Conservation (phyloP, 768 basidiomycete species). For the Auricularia auricula-judae region DNA sequence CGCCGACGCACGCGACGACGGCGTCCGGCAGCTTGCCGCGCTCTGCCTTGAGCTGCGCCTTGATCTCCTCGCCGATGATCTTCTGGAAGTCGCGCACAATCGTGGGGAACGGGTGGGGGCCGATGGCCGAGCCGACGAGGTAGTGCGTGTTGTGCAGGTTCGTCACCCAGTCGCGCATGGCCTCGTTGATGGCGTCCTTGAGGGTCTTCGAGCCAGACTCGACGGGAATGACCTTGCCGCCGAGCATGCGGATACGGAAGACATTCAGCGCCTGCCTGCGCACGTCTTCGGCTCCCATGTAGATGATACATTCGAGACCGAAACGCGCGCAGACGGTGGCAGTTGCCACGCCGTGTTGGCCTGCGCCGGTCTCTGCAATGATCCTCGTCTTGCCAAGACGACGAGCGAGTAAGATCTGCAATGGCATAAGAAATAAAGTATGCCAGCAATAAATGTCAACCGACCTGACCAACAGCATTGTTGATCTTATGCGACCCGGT, state of each 20-base stretch:
- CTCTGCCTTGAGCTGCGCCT: conserved; percentile 59
- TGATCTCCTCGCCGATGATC: conserved; percentile 92
- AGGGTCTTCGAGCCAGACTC: conserved; percentile 88
- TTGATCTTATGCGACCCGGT: conserved; percentile 99
- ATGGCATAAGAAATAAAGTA: conserved; percentile 4
- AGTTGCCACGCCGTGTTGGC: conserved; percentile 97
- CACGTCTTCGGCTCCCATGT: conserved; percentile 98
- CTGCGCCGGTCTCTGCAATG: conserved; percentile 97
- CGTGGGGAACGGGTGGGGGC: conserved; percentile 98
- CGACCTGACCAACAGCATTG: conserved; percentile 91
- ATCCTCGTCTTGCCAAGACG: conserved; percentile 93
- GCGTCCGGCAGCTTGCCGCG: conserved; percentile 86
- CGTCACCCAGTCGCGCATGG: conserved; percentile 97
- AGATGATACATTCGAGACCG: conserved; percentile 88
- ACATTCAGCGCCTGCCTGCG: conserved; percentile 94
- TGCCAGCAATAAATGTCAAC: conserved; percentile 8
- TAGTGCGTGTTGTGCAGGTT: conserved; percentile 92
- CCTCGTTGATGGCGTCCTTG: conserved; percentile 98
- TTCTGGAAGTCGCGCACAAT: conserved; percentile 98
- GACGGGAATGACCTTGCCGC: conserved; percentile 90
- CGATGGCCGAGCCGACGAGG: conserved; percentile 93
- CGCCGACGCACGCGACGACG: conserved; percentile 94
- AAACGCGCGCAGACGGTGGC: conserved; percentile 97
- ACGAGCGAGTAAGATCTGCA: conserved; percentile 82
- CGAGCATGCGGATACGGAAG: conserved; percentile 96